Evolutionary conservation across 116 monocot species (phyloP).

Genomic region (Phalaenopsis hybrid): DNA sequence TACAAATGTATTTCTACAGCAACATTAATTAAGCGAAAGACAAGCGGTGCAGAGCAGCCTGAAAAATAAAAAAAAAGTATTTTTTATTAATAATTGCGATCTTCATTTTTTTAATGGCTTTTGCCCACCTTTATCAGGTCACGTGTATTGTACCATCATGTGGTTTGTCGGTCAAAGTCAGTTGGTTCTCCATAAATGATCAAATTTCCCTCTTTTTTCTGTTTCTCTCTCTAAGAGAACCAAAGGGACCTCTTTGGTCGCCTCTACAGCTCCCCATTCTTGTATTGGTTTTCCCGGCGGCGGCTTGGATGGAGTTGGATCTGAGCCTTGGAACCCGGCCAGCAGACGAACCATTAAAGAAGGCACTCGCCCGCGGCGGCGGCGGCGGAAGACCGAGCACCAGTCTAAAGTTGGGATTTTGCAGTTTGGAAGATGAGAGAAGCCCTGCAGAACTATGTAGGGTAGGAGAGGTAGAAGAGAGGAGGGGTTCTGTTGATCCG

Average conservation of each 20-base stretch:
- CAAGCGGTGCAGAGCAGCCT: too few species aligned
- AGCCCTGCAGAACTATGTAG: not conserved
- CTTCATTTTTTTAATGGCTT: not conserved
- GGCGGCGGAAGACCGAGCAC: not conserved
- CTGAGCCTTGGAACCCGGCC: not conserved
- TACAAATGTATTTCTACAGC: too few species aligned
- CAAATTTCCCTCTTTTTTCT: not conserved
- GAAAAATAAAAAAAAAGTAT: not conserved
- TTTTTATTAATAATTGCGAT: not conserved
- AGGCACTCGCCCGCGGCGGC: not conserved
- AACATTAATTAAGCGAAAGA: too few species aligned
- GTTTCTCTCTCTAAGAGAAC: not conserved
- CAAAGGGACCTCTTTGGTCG: not conserved
- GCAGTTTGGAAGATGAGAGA: not conserved
- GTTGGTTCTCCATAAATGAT: not conserved
- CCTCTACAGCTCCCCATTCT: not conserved
- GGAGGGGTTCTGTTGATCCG: not conserved
- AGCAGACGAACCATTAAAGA: not conserved
- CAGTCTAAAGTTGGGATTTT: conserved; percentile 1
- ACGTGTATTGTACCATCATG: not conserved
- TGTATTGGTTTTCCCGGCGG: too few species aligned
- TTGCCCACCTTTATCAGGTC: not conserved
- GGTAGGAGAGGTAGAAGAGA: not conserved
- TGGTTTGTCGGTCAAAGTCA: conserved; percentile 2
- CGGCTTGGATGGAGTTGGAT: not conserved